A percentile compares a stretch with the other conserved stretches of the same genome.
phyloP scores from a whole-genome alignment of 2,329 filamentous ascomycete genomes.

The Xylaria sp. region DNA sequence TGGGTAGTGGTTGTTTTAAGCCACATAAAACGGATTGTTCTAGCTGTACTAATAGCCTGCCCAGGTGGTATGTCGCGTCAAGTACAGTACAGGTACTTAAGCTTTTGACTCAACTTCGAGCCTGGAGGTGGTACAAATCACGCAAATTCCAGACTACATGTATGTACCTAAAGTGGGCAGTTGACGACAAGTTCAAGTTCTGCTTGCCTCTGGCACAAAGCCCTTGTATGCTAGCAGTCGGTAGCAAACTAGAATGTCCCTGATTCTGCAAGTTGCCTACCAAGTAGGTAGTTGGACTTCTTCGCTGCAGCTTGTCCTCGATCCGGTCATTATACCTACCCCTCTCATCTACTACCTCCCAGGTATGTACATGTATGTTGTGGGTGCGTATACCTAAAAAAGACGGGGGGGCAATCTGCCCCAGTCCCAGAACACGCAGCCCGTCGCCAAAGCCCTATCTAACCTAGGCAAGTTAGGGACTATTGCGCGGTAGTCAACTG shows the following conservation, averaged over 20 bases:
- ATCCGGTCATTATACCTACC: not conserved
- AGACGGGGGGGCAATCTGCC: too few species aligned
- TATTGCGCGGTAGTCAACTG: constrained; percentile 14
- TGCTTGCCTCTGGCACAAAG: not conserved
- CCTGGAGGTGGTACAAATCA: not conserved
- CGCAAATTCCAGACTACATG: not conserved
- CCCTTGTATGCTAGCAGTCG: not conserved
- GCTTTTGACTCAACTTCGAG: not conserved
- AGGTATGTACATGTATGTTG: too few species aligned
- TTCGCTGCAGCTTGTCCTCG: not conserved
- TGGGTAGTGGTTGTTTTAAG: constrained; percentile 8
- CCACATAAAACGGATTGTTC: not conserved
- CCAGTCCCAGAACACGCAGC: not conserved
- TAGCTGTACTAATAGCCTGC: not conserved
- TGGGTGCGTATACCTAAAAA: too few species aligned
- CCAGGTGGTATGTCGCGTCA: not conserved
- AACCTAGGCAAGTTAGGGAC: not conserved
- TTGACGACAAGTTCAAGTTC: not conserved
- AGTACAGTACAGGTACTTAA: constrained; percentile 2
- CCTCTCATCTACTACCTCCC: not conserved
- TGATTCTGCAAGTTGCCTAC: constrained; percentile 1
- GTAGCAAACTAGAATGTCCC: not conserved
- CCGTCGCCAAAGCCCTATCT: not conserved
- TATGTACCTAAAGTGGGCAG: not conserved
- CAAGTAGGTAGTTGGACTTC: not conserved